Base-by-base conservation (phyloP, 257 asterid species). In the Nicotiana undulata region DNA sequence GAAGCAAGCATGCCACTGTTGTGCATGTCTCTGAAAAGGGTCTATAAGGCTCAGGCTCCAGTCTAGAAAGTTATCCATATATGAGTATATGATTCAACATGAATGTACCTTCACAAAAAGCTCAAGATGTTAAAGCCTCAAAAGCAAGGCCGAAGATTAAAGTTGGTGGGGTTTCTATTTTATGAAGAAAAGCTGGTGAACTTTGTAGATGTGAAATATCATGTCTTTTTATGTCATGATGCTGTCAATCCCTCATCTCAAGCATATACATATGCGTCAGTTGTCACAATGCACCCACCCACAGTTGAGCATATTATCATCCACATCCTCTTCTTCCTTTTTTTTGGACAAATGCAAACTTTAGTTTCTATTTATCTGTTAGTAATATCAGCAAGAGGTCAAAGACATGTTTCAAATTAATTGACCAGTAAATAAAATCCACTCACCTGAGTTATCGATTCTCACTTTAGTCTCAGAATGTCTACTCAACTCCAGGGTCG, bases 371-470 rank as follows among this genome's bases (percentile, higher is more conserved):
- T 22, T 6, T 70, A 74, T 49, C 79, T 22, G 16, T 74, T 65
- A 32, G 34, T 20, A 74, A 12, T 74, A 15, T 9, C 26, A 49
- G 44, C 61, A 74, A 49, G 61, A 46, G 61, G 61, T 74, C 40
- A 70, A 31, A 81, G 61, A 16, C 77, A 79, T 64, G 65, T 20
- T 79, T 34, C 65, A 59, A 58, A 28, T 72, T 56, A 58, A 24
- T 56, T 55, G 74, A 24, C 34, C 22, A 6, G 44, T 51, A 46
- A 74, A 29, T 34, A 37, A 28, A 59, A 58, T 76, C 79, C 17
- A 40, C 34, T 81, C 89, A 95, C 99, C 93, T 85, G 97, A 84
- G 75, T 85, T 86, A 60, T 87, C 91, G 68, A 85, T 85, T 82
- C 89, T 89, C 78, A 79, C 81, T 82, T 63, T 79, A 81, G 82